Evolutionary conservation across 2,329 filamentous ascomycete genomes (phyloP), one percentile per base, ranked within the genome.

Genomic region (Emydomyces testavorans): DNA sequence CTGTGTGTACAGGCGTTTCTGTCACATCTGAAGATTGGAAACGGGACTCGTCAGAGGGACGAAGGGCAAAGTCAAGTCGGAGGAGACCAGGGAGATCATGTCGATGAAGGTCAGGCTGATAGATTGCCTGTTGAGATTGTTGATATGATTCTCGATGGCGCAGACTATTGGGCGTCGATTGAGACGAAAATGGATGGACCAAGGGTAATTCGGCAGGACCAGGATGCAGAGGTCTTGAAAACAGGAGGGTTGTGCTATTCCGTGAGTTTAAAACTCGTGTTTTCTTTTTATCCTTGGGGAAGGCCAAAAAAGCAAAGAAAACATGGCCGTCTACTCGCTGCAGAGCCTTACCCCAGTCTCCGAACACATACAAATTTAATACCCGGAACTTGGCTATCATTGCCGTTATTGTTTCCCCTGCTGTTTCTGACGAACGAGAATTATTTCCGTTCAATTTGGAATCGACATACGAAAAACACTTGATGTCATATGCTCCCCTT

Each of bases 61-160:
- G 18, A 20, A 24, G 20, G 10, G 4, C 16, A n/a, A n/a, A n/a
- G n/a, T n/a, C n/a, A n/a, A n/a, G n/a, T 18, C 16, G 23, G 16
- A 2, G n/a, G 18, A 37, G n/a, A 13, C 20, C 8, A 18, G 6
- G 23, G 24, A 18, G 32, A 32, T n/a, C 6, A 18, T 37, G 23
- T 15, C 29, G 16, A 7, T 6, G 21, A 24, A 6, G 32, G 29
- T 29, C 20, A 31, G 6, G 31, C 43, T 3, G 53, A 50, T 15
- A 53, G 57, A 7, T 50, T 68, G 1, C 65, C 65, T 0, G 49
- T 53, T n/a, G 65, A 68, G 42, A 56, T 68, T 26, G 55, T 66
- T 21, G 65, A 68, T 56, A 53, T 64, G 51, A 67, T 67, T 35
- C 48, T 68, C 28, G 65, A 68, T 50, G 56, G 56, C 23, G 65